phyloP scores from a whole-genome alignment of 2,329 filamentous ascomycete species.

The Chrysoporthe cubensis region DNA sequence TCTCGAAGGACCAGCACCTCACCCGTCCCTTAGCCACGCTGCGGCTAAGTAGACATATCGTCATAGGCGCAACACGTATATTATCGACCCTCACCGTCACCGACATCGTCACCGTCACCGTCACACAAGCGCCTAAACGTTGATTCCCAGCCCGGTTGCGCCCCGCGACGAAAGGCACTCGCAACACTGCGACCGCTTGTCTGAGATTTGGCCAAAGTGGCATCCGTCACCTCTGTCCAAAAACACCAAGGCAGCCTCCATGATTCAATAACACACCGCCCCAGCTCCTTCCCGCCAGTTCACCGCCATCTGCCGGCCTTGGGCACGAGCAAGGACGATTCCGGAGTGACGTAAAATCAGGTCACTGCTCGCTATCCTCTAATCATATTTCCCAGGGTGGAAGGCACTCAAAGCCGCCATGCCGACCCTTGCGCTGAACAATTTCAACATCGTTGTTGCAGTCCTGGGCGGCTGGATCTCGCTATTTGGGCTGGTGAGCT shows the following conservation, averaged over 20 bases:
- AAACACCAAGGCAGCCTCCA: slow-evolving; percentile 32
- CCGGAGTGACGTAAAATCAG: slow-evolving; percentile 40
- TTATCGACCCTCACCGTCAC: too few species aligned
- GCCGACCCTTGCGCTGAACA: slow-evolving; percentile 52
- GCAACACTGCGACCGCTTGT: not conserved
- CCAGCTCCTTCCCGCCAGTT: slow-evolving; percentile 31
- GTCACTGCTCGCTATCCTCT: not conserved
- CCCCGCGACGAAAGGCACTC: not conserved
- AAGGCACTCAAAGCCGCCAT: slow-evolving; percentile 36
- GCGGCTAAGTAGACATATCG: not conserved
- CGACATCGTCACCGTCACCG: not conserved
- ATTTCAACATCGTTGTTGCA: slow-evolving; percentile 85
- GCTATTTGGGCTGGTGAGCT: slow-evolving; percentile 88
- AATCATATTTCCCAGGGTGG: not conserved
- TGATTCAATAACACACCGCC: slow-evolving; percentile 51
- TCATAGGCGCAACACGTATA: not conserved
- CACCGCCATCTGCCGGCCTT: slow-evolving; percentile 37
- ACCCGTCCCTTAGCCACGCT: not conserved
- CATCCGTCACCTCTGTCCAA: slow-evolving; percentile 2
- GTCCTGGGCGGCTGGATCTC: slow-evolving; percentile 85
- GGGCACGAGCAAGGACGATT: slow-evolving; percentile 44
- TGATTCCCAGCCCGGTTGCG: too few species aligned
- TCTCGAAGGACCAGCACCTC: not conserved
- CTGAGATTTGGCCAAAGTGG: slow-evolving; percentile 32
- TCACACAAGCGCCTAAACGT: too few species aligned